Base-by-base conservation (phyloP, 2,329 filamentous ascomycete species). In the Xylariaceae sp. region DNA sequence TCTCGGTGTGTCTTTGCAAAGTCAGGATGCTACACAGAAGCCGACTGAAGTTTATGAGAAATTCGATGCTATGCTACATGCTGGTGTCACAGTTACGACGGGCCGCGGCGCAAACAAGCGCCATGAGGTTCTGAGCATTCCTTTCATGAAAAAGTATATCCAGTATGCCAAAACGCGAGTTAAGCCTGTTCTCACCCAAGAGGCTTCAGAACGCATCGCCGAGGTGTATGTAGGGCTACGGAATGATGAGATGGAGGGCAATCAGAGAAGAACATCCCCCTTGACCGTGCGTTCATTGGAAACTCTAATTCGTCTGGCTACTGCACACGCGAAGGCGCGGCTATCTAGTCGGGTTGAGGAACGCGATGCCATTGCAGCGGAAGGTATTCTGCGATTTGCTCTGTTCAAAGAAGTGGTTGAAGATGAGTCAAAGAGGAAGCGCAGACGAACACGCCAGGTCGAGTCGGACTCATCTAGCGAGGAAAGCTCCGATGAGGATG, bases 61-160 rank as follows among this genome's bases (percentile, higher is more conserved):
- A 64, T 97, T 86, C 67, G 93, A 97, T 57, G 79, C 86, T 22
- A 95, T 97, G 88, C 78, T 98, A 32, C 93, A 98, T 60, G 87
- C 89, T 9, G 93, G 93, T 46, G 88, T 96, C 35, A 88, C 83
- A 6, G 67, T 88, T 13, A 88, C 83, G 3, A 75, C 83, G 11
- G 85, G 86, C 9, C 79, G 88, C 30, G 87, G 87, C 9, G 70
- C 83, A 19, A 81, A 80, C 53, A 86, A 87, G 64, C 85, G 85
- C 50, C 80, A 87, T 4, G 89, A 96, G 63, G 87, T 98, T 12
- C 73, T 98, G 40, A 95, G 87, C 67, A 96, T 98, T 46, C 87
- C 90, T 0, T 98, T 98, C 67, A 89, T 98, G 73, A 98, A 98
- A 72, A 98, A 98, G 68, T 98, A 96, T 65, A 94, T 98, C 34